A percentile compares a stretch with the other conserved stretches of the same genome.
Conservation (phyloP, 2,329 filamentous ascomycete species). For the Colletotrichum tofieldiae region DNA sequence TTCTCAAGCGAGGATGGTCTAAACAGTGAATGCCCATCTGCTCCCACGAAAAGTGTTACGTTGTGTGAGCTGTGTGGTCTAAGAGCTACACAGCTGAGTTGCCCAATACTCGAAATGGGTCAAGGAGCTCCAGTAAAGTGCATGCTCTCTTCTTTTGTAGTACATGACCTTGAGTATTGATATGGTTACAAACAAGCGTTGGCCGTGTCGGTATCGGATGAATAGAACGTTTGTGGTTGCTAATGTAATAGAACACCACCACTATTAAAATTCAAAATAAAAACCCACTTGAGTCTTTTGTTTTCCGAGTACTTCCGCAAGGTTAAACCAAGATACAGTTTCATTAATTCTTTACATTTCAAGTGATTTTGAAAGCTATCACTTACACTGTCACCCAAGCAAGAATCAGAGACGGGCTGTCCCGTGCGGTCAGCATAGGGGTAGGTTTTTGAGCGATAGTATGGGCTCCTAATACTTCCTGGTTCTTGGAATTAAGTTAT, state of each 20-base stretch:
- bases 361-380: too few species aligned
- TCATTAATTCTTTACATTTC: neutral
- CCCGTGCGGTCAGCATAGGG: neutral
- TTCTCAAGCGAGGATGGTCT: neutral
- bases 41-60: neutral
- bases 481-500: neutral
- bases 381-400: neutral
- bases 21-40: neutral
- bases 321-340: neutral
- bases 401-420: neutral
- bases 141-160: neutral
- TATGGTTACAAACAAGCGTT: neutral
- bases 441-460: neutral
- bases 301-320: neutral
- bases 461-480: neutral
- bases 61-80: neutral
- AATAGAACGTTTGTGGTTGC: neutral
- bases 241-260: too few species aligned
- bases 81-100: neutral
- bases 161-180: neutral
- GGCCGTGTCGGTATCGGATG: neutral
- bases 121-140: neutral
- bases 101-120: neutral
- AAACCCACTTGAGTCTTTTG: neutral
- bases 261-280: neutral